Evolutionary conservation across 805 yeast species (phyloP).

Genomic region (Saturnispora dispora): DNA sequence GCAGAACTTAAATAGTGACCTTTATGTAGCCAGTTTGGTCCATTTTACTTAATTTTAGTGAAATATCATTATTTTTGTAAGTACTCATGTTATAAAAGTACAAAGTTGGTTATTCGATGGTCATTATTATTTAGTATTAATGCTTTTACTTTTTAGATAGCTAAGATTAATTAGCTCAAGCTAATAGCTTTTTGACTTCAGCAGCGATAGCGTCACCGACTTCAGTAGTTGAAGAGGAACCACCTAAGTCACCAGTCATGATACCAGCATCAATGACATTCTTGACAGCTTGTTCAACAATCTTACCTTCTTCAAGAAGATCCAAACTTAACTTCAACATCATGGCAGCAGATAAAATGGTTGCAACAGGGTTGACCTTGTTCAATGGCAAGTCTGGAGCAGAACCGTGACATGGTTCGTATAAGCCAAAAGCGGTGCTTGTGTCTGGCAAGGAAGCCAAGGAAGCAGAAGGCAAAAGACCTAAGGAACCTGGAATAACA

Average conservation of each 20-base stretch:
- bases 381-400: constrained; percentile 89
- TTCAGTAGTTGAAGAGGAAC: constrained; percentile 72
- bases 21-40: neutral
- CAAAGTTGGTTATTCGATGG: neutral
- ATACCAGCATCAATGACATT: constrained; percentile 73
- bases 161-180: constrained; percentile 1
- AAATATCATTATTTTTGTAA: neutral
- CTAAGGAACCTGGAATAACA: constrained; percentile 95
- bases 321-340: constrained; percentile 89
- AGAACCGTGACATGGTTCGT: constrained; percentile 98
- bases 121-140: neutral
- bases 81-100: neutral
- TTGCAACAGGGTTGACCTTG: constrained; percentile 92
- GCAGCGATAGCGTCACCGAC: constrained; percentile 91
- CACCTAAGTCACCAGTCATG: constrained; percentile 89
- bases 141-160: neutral
- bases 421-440: constrained; percentile 87
- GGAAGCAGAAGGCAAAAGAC: constrained; percentile 92
- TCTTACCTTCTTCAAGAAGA: constrained; percentile 74
- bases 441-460: constrained; percentile 95
- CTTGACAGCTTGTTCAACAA: constrained; percentile 81
- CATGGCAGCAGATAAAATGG: constrained; percentile 93
- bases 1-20: no score
- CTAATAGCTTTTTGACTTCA: constrained; percentile 41
- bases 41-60: neutral